Base-by-base conservation (phyloP, 345 rosid genomes). In the Hirschfeldia incana region DNA sequence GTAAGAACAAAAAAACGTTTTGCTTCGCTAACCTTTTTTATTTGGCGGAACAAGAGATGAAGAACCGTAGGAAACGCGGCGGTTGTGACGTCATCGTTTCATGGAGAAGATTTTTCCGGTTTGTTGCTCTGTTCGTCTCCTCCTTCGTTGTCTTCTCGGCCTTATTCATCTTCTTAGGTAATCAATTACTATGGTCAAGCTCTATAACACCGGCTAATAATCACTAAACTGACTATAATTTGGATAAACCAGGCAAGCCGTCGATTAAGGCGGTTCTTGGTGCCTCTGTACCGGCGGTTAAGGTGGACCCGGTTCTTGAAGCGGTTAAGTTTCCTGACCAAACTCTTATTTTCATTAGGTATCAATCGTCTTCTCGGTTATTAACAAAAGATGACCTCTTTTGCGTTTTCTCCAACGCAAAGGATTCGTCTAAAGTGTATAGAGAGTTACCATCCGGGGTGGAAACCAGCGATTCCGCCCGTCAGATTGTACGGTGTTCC, bases 261-360 rank as follows among this genome's bases (percentile, higher is more conserved):
- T 62, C 81, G 16, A 33, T 81, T 30, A 72, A 80, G 26, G 84
- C 87, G 39, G 70, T 70, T 16, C 37, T 80, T 15, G 74, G 85
- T 62, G 74, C 64, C 61, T 79, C 78, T 3, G 49, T 83, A 21
- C 78, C 78, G 78, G 21, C 27, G 13, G 29, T 74, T 27, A 67
- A 80, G 51, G 79, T 63, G 36, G 21, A 82, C 6, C 74, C 77
- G 0, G 62, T 88, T 17, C 83, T 87, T 7, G 98, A 86, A 76
- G 83, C 84, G 8, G 91, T 90, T 76, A 27, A 75, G 59, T 80
- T 90, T 8, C 94, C 96, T 0, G 96, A 92, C 75, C 92, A 91
- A 80, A 88, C 83, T 1, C 67, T 92, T 12, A 2, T 92, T 58
- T 90, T 88, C 87, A 87, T 89, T 29, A 78, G 80, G n/a, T 87